Conservation (phyloP, 306 rosid species). For the Cyclanthera cordifolia region DNA sequence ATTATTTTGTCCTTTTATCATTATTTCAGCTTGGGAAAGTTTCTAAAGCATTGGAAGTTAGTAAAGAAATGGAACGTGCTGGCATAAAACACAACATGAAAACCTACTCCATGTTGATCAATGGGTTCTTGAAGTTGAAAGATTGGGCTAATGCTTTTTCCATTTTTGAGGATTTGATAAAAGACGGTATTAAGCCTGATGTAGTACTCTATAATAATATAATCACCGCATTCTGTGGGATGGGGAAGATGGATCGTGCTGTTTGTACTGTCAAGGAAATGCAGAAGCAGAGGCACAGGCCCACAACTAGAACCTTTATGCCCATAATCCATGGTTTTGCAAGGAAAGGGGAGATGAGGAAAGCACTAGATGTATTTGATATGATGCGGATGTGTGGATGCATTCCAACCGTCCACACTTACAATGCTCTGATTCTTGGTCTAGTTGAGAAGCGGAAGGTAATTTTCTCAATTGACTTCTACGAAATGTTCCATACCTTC, state of each 20-base stretch:
- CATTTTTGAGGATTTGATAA: constrained; percentile 61
- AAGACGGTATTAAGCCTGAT: constrained; percentile 79
- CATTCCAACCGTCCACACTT: constrained; percentile 89
- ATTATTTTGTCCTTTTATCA: not conserved
- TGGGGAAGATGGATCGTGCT: constrained; percentile 93
- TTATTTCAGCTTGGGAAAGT: constrained; percentile 74
- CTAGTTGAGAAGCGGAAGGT: constrained; percentile 93
- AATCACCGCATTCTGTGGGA: constrained; percentile 77
- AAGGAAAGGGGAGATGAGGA: constrained; percentile 66
- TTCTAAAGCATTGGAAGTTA: constrained; percentile 71
- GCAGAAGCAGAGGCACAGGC: constrained; percentile 69
- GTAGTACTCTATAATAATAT: constrained; percentile 79
- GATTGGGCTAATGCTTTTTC: constrained; percentile 98
- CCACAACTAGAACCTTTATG: constrained; percentile 80
- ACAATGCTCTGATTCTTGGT: constrained; percentile 86
- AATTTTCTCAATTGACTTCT: constrained; percentile 3
- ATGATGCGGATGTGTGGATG: constrained; percentile 94
- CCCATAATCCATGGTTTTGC: constrained; percentile 92
- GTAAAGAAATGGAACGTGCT: constrained; percentile 55
- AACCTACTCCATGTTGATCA: constrained; percentile 92
- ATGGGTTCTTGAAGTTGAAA: constrained; percentile 76
- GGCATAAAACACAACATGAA: constrained; percentile 87
- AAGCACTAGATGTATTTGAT: constrained; percentile 74
- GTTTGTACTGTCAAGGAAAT: constrained; percentile 63
- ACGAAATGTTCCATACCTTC: not conserved